Conservation (phyloP, 768 basidiomycete species). For the Thelephora aurantiotincta region DNA sequence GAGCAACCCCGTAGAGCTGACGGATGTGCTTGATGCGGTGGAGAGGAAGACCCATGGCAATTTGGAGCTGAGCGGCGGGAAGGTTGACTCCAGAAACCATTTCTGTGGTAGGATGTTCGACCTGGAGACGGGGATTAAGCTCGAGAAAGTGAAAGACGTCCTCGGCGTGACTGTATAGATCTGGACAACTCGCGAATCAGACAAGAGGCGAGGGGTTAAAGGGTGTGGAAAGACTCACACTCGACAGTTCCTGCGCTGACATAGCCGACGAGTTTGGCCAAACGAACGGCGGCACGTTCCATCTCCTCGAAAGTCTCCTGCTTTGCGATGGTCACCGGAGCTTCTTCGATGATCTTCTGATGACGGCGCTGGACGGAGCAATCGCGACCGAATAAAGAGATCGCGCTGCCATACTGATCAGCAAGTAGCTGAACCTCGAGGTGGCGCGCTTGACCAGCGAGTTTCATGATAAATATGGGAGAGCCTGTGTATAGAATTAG, state of each 20-base stretch:
- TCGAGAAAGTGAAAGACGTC: conserved; percentile 97
- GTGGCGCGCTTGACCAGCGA: conserved; percentile 94
- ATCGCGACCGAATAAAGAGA: conserved; percentile 97
- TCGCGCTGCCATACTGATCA: conserved; percentile 98
- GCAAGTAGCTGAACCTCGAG: conserved; percentile 96
- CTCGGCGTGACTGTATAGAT: conserved; percentile 88
- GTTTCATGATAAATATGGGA: conserved; percentile 99
- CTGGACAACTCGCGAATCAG: conserved; percentile 21
- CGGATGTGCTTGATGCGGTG: conserved; percentile 94
- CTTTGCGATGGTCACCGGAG: conserved; percentile 93
- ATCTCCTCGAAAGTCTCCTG: conserved; percentile 89
- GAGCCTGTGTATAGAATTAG: conserved; percentile 42
- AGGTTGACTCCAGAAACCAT: conserved; percentile 99
- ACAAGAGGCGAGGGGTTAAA: not conserved
- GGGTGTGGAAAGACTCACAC: conserved; percentile 35
- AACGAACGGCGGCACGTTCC: conserved; percentile 97
- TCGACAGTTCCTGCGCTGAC: conserved; percentile 98
- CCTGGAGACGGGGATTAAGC: conserved; percentile 97
- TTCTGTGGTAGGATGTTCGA: conserved; percentile 98
- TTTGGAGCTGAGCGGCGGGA: conserved; percentile 91
- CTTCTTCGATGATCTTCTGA: conserved; percentile 99
- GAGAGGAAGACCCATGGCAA: conserved; percentile 96
- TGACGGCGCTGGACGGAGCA: conserved; percentile 99
- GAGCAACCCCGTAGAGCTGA: conserved; percentile 87
- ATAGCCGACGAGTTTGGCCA: conserved; percentile 98